Conservation (phyloP, 805 yeast species). For the Starmerella sp. region DNA sequence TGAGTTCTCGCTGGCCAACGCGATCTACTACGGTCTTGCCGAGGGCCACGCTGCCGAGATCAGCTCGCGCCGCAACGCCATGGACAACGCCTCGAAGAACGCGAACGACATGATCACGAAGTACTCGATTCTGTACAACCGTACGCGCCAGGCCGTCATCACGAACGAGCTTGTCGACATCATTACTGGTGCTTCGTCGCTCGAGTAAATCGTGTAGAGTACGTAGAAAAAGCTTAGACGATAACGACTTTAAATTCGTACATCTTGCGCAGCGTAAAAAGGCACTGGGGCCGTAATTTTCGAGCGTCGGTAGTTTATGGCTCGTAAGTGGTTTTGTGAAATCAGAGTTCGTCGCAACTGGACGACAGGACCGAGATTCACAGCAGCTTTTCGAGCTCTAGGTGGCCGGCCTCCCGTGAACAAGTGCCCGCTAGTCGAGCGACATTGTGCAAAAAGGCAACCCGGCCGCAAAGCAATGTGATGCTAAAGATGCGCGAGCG, state of each 20-base stretch:
- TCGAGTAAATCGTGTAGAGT: constrained; percentile 45
- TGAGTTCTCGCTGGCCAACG: constrained; percentile 83
- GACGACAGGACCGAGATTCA: too few relatives aligned
- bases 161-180: constrained; percentile 99
- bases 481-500: too few relatives aligned
- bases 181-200: constrained; percentile 98
- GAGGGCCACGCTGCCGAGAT: constrained; percentile 98
- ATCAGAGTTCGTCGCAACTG: too few relatives aligned
- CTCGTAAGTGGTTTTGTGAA: too few relatives aligned
- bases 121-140: constrained; percentile 95
- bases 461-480: too few relatives aligned
- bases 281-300: too few relatives aligned
- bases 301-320: too few relatives aligned
- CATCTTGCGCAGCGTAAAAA: background rate
- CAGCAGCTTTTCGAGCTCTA: too few relatives aligned
- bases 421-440: too few relatives aligned
- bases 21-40: constrained; percentile 81
- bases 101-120: constrained; percentile 97
- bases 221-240: constrained; percentile 1
- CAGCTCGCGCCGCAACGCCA: constrained; percentile 97
- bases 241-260: background rate
- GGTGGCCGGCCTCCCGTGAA: too few relatives aligned
- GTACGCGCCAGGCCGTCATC: constrained; percentile 98
- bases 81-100: constrained; percentile 99
- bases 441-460: too few relatives aligned